A percentile compares a stretch with the other conserved stretches of the same genome.
phyloP scores from a whole-genome alignment of 1,139 yeast species.

The Pichia kudriavzevii region DNA sequence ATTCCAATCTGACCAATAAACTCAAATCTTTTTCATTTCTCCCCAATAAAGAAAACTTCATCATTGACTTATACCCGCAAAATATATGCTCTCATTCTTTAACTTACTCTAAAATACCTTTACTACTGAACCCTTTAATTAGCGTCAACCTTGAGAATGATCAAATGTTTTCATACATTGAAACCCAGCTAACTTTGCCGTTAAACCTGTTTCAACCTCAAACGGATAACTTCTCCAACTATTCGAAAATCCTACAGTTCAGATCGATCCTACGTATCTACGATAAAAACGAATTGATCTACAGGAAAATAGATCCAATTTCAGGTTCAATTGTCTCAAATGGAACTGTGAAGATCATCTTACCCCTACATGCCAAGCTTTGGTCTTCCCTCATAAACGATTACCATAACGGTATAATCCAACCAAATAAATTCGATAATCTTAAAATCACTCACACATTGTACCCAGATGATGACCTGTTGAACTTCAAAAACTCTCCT shows the following conservation, averaged over 20 bases:
- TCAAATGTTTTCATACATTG: conserved; percentile 25
- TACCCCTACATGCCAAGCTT: conserved; percentile 27
- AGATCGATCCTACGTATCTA: conserved; percentile 24
- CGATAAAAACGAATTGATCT: conserved; percentile 18
- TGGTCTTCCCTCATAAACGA: conserved; percentile 28
- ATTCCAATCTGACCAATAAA: too few species aligned
- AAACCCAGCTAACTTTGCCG: conserved; percentile 8
- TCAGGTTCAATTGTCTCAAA: conserved; percentile 21
- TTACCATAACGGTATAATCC: conserved; percentile 26
- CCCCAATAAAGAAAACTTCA: too few species aligned
- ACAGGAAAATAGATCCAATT: conserved; percentile 26
- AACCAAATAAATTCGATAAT: conserved; percentile 17
- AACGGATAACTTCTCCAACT: too few species aligned
- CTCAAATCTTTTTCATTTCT: too few species aligned
- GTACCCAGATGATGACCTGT: conserved; percentile 23
- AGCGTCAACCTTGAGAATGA: conserved; percentile 24
- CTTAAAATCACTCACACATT: conserved; percentile 25
- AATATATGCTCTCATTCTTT: too few species aligned
- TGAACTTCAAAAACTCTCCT: conserved; percentile 17
- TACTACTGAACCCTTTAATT: conserved; percentile 15
- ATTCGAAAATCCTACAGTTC: conserved; percentile 23
- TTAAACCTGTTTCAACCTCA: too few species aligned
- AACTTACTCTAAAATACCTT: conserved; percentile 24
- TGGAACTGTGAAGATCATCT: conserved; percentile 20
- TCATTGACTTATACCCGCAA: too few species aligned